phyloP scores from a whole-genome alignment of 2,329 filamentous ascomycete species.

The Ciborinia camelliae region DNA sequence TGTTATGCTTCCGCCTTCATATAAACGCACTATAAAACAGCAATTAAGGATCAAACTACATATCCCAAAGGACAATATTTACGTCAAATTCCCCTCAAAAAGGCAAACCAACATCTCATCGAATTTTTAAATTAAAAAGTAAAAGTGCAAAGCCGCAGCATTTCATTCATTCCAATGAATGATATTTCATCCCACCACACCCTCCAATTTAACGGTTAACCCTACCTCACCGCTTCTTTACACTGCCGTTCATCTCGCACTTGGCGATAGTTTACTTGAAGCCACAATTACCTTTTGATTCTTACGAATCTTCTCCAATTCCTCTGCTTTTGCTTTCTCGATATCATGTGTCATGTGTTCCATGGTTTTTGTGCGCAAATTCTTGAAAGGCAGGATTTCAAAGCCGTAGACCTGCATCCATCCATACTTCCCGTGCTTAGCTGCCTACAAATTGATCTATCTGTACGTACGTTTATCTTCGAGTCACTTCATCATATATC shows the following conservation, averaged over 20 bases:
- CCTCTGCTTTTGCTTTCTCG: neutral
- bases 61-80: neutral
- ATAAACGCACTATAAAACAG: neutral
- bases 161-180: constrained; percentile 5
- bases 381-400: neutral
- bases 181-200: constrained; percentile 7
- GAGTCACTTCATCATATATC: neutral
- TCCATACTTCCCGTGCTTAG: constrained; percentile 4
- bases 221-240: constrained; percentile 4
- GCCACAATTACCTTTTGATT: neutral
- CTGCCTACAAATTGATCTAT: neutral
- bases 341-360: constrained; percentile 7
- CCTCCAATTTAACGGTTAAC: neutral
- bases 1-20: neutral
- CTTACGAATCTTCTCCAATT: neutral
- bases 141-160: neutral
- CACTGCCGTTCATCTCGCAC: constrained; percentile 1
- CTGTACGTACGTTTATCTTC: neutral
- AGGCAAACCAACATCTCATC: neutral
- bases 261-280: neutral
- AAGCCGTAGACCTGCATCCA: constrained; percentile 8
- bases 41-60: neutral
- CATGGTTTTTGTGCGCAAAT: neutral
- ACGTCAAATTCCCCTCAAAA: neutral
- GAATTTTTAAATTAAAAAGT: neutral